Evolutionary conservation across 1,284 basidiomycete genomes (phyloP), one percentile per base, ranked within the genome.

Genomic region (Ustilago crameri): DNA sequence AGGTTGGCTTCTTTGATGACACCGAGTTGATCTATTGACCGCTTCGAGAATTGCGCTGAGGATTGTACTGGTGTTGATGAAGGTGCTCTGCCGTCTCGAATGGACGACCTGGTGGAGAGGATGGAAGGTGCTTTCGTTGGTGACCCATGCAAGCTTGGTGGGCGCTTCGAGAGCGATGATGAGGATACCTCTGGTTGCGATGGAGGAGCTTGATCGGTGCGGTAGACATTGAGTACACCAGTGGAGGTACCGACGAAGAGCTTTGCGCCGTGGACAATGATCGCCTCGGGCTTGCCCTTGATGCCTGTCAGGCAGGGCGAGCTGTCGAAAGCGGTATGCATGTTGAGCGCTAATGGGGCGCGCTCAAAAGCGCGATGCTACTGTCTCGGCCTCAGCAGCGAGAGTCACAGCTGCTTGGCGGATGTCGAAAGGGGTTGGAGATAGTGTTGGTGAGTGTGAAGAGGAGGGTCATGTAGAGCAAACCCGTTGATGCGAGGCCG

Each of bases 1-100:
- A 91, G 90, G 73, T 92, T 90, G 15, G 92, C 87, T 74, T 93
- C 91, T 68, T 90, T 90, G 69, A 97, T 87, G 51, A 91, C 90
- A 3, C 90, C 91, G 5, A 97, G 85, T 79, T 93, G 93, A 58
- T 97, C 93, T 41, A 98, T 91, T 12, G 91, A 86, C 73, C 87
- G 88, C 69, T 89, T 87, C 14, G 87, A 85, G 30, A 94, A 83
- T 5, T 83, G 85, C 64, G 53, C 15, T 27, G 44, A 42, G 9
- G 49, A 46, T 32, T 75, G 65, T 9, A 59, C 26, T 9, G 66
- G 71, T 9, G 42, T 42, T 4, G 65, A 64, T 23, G 48, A 38
- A 18, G 41, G 41, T 42, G 20, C 12, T 23, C 9, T 8, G 24
- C 23, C 18, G 37, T 55, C 37, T 35, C 42, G 17, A 5, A 32